Base-by-base conservation (phyloP, 345 rosid genomes). In the Moricandia arvensis region DNA sequence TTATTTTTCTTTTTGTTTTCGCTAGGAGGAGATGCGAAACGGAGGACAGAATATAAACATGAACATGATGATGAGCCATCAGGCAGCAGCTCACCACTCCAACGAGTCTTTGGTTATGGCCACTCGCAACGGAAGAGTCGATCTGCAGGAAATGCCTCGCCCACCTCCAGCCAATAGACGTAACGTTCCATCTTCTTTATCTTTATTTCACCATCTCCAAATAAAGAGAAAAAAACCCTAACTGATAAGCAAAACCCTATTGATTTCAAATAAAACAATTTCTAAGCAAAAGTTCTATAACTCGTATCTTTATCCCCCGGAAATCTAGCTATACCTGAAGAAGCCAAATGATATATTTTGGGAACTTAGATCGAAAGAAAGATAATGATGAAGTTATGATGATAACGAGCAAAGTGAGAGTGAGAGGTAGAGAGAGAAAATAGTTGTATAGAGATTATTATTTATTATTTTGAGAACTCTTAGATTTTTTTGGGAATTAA, bases 21-120 rank as follows among this genome's bases (percentile, higher is more conserved):
- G 26, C 8, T 77, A 94, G 98, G 98, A 91, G 86, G 97, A 88
- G 84, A 87, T 88, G 81, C 80, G 89, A 31, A 87, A 79, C 49
- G 79, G 81, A 31, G 90, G 95, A 11, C 82, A 89, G 6, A 85
- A 79, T 69, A 59, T 89, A 89, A n/a, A 78, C 84, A 82, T 84
- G 83, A 69, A 37, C 75, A 68, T 90, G 93, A 37, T 81, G 82
- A 82, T 84, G 82, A 80, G 75, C 65, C 90, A 87, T 66, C 95
- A 73, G 18, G 61, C 54, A 15, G 59, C 59, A 57, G 84, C n/a
- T 63, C 79, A 89, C 6, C 78, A 80, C 79, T 79, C 86, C 10
- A 84, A 75, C 37, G 96, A 82, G 71, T 45, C 71, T 38, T 68
- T 73, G 73, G 75, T 66, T 1, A 21, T 83, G 41, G 69, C 85